These are phyloP conservation scores for Pinguiococcus pyrenoidosus DNA, from an alignment of 108 stramenopile genomes.

Conservation along the genomic window DNA sequence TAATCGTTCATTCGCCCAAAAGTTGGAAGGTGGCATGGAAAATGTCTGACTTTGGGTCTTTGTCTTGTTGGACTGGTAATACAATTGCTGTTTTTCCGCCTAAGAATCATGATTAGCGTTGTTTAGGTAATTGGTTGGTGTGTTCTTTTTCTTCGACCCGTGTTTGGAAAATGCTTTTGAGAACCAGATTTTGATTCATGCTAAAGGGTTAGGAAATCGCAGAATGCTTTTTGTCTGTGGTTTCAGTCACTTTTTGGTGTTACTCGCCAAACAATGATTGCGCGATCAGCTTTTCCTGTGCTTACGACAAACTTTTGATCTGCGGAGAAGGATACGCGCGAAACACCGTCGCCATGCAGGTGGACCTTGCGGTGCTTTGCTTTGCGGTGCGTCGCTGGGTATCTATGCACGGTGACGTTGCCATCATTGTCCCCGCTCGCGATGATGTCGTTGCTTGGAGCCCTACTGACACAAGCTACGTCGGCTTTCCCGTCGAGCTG, in stretches of 20 bases:
- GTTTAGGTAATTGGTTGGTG: too few species aligned
- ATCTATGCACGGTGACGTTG: constrained; percentile 22
- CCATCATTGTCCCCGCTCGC: constrained; percentile 21
- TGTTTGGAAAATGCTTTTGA: too few species aligned
- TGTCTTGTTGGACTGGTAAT: too few species aligned
- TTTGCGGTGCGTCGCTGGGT: constrained; percentile 14
- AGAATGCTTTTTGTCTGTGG: too few species aligned
- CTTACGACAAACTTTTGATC: constrained; percentile 1
- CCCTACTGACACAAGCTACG: constrained; percentile 13
- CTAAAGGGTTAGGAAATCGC: too few species aligned
- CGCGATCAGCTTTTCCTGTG: constrained; percentile 10
- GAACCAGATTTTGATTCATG: too few species aligned
- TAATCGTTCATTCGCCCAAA: too few species aligned
- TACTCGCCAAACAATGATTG: constrained; percentile 13
- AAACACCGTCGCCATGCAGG: constrained; percentile 2
- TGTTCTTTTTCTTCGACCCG: too few species aligned
- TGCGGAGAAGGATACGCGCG: constrained; percentile 6
- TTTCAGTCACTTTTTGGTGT: background rate
- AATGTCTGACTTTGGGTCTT: too few species aligned
- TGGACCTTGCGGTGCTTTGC: background rate
- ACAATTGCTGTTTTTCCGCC: too few species aligned
- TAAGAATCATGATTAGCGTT: too few species aligned
- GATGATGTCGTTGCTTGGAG: constrained; percentile 14
- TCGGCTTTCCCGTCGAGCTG: constrained; percentile 2
- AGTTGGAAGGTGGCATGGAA: too few species aligned